Evolutionary conservation across 768 basidiomycete species (phyloP), one percentile per base, ranked within the genome.

Genomic region (Phaffia australis): DNA sequence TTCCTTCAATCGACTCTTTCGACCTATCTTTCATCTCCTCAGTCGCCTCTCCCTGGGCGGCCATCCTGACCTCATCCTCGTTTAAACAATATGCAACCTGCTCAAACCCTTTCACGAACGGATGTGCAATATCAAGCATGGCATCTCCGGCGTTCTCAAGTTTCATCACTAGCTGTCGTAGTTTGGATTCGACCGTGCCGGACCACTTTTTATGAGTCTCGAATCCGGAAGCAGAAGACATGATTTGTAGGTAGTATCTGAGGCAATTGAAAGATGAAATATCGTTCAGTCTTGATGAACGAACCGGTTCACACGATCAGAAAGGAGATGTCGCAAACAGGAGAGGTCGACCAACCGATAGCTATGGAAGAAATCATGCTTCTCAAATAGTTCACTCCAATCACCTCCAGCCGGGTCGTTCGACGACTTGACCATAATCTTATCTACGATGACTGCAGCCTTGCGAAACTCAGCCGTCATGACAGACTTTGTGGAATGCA

Each of bases 141-240:
- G 89, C 86, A 69, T 97, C 95, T 71, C 92, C 90, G 71, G 86
- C 89, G 80, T 98, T 94, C 61, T 72, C 69, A 62, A 99, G 85
- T 79, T 95, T 95, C 86, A 94, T 93, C 64, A 99, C 92, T 32
- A 99, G 82, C 76, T 92, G 92, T 54, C 95, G 85, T 79, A 98
- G 82, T 72, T 88, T 84, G 25, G 95, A 97, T 79, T 99, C 94
- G 32, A 99, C 95, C n/a, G 93, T 97, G 54, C 94, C 94, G n/a
- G 91, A 78, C 85, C 86, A 87, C 58, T 58, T 56, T 23, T 64
- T 64, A 57, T 69, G 63, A 19, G 56, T 63, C 5, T 69, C 67
- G 35, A 46, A 32, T 30, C 67, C 67, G 2, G 61, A 63, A 18
- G 67, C 62, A 51, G 63, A 63, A 16, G 67, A 69, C 56, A 69